A percentile compares a stretch with the other conserved stretches of the same genome.
Conservation (phyloP, 768 basidiomycete species). For the Pulveroboletus sp. region DNA sequence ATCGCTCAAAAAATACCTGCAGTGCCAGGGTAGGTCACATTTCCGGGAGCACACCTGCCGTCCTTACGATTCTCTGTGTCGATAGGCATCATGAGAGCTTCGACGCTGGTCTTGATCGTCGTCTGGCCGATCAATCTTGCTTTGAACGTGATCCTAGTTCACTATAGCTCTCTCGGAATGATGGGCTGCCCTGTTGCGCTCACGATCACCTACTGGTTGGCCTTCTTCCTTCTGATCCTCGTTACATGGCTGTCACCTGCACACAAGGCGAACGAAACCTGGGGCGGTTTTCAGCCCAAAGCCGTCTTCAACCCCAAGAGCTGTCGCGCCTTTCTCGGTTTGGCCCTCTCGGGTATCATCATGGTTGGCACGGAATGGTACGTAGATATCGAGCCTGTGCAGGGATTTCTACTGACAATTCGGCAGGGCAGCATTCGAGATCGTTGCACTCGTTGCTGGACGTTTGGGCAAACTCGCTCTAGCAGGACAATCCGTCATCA, state of each 20-base stretch:
- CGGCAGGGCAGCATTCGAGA: constrained; percentile 75
- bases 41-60: neutral
- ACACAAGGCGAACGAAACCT: constrained; percentile 57
- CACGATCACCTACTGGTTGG: constrained; percentile 68
- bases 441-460: constrained; percentile 76
- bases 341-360: constrained; percentile 74
- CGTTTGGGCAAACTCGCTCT: constrained; percentile 63
- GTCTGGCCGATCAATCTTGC: constrained; percentile 65
- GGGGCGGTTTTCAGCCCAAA: constrained; percentile 54
- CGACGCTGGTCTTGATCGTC: constrained; percentile 60
- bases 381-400: constrained; percentile 7
- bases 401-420: neutral
- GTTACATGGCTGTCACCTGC: constrained; percentile 48
- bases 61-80: neutral
- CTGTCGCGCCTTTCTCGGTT: constrained; percentile 56
- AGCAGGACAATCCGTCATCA: constrained; percentile 75
- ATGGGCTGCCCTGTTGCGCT: constrained; percentile 67
- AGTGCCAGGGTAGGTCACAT: constrained; percentile 61
- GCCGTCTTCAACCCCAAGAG: constrained; percentile 45
- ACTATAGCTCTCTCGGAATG: constrained; percentile 59
- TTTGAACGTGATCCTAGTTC: constrained; percentile 60
- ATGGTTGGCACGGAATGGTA: constrained; percentile 85
- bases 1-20: constrained; percentile 75
- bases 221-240: constrained; percentile 53
- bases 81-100: constrained; percentile 71